Evolutionary conservation across 257 asterid species (phyloP), one percentile per base, ranked within the genome.

Genomic region (Nyctanthes arbortristis): DNA sequence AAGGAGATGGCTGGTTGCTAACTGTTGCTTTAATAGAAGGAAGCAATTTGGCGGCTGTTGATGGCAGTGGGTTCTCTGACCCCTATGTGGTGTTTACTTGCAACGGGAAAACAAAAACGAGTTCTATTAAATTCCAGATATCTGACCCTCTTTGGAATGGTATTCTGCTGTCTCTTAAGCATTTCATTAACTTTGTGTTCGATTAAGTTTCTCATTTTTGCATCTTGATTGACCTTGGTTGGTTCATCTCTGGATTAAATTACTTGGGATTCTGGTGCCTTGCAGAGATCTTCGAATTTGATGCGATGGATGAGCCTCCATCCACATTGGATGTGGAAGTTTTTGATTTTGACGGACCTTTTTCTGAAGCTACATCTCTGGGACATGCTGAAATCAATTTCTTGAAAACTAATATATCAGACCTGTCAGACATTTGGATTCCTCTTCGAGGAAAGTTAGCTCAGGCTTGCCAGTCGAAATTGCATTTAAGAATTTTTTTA

Each of bases 241-340:
- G 29, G 30, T 24, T 52, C 30, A 10, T 52, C 59, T 7, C 30
- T 70, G 56, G 67, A 58, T 78, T 76, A 27, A 65, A 31, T 60
- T 75, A 36, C 29, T 65, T 55, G 63, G 45, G 70, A 29, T 68
- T 31, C 45, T 68, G 77, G 29, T 52, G 68, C 24, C 59, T 58
- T 84, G 92, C 96, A 94, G 97, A 94, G 77, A 89, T 94, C 69
- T 94, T 91, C 72, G 99, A 94, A 69, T 91, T 94, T 79, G 99
- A 94, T 86, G 97, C 99, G 33, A 89, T 94, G 99, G 96, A 89
- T 14, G 97, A 94, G 12, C 96, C 97, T 60, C 99, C 99, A 37
- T 94, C 99, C 2, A 90, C 87, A 74, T 79, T 94, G 76, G 92
- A 87, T 32, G 83, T 89, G 76, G 97, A 94, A 81, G 97, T 89